Conservation (phyloP, 1,284 basidiomycete species). For the Apiotrichum montevideense region DNA sequence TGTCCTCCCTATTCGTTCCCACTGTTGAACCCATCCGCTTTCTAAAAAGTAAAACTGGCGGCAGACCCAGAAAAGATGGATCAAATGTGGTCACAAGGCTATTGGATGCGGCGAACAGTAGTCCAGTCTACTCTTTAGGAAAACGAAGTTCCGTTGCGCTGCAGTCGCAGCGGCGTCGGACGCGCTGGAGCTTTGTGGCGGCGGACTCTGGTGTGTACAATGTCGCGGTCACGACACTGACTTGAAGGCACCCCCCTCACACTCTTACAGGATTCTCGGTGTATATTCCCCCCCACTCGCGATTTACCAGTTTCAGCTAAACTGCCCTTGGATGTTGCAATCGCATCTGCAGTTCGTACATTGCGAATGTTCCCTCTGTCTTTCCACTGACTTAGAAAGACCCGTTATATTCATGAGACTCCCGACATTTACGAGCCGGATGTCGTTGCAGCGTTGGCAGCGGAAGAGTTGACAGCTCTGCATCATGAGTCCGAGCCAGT, state of each 20-base stretch:
- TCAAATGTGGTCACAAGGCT: no score
- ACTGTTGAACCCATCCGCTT: no score
- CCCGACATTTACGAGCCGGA: conserved; percentile 8
- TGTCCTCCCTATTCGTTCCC: no score
- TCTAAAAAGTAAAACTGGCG: no score
- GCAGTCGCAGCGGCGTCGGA: no score
- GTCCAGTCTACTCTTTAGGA: no score
- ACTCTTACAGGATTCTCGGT: background rate
- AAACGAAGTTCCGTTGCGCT: no score
- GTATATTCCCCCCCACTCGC: background rate
- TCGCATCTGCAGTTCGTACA: conserved; percentile 19
- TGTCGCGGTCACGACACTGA: no score
- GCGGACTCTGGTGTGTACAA: background rate
- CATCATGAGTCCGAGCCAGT: background rate
- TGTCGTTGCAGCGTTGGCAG: background rate
- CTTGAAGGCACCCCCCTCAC: background rate
- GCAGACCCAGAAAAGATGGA: no score
- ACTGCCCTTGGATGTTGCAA: conserved; percentile 5
- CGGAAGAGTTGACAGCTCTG: conserved; percentile 11
- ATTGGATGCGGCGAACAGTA: no score
- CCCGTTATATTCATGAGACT: conserved; percentile 3
- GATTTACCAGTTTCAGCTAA: background rate
- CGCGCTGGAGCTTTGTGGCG: conserved; percentile 4
- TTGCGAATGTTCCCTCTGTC: no score
- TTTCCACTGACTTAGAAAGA: background rate